Evolutionary conservation across 495 filamentous ascomycete species (phyloP).

Genomic region (Talaromyces trachyspermus): DNA sequence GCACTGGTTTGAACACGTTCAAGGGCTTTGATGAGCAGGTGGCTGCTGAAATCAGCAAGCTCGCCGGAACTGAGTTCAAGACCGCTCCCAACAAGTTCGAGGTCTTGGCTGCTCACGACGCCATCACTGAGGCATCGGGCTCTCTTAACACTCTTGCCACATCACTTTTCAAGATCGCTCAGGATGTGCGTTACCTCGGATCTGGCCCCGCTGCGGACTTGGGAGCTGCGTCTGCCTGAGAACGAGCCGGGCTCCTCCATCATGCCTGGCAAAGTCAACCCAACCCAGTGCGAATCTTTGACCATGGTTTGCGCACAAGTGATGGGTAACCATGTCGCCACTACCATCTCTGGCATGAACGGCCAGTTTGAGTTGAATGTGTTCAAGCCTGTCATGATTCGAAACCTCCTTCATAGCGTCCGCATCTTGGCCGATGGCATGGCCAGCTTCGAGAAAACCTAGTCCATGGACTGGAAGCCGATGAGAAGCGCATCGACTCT

Average conservation of each 20-base stretch:
- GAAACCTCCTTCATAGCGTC: constrained; percentile 86
- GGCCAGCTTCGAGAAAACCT: constrained; percentile 91
- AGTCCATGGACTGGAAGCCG: constrained; percentile 80
- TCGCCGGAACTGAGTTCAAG: constrained; percentile 88
- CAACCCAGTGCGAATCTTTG: constrained; percentile 94
- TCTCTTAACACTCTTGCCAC: constrained; percentile 86
- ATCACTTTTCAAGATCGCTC: constrained; percentile 96
- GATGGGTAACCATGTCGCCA: constrained; percentile 90
- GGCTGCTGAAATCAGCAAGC: constrained; percentile 79
- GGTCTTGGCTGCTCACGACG: constrained; percentile 93
- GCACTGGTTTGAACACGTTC: constrained; percentile 95
- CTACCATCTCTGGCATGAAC: constrained; percentile 90
- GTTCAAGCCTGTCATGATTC: constrained; percentile 95
- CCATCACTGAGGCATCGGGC: constrained; percentile 88
- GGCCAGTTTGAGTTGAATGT: constrained; percentile 99
- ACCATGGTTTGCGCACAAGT: constrained; percentile 98
- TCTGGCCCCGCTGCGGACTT: constrained; percentile 93
- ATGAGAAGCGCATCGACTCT: constrained; percentile 79
- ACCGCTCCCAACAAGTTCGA: constrained; percentile 99
- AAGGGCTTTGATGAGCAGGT: constrained; percentile 91
- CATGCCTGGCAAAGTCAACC: constrained; percentile 99
- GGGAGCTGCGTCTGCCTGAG: constrained; percentile 90
- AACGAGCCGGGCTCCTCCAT: constrained; percentile 97
- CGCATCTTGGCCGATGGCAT: constrained; percentile 86
- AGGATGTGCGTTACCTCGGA: constrained; percentile 95